Base-by-base conservation (phyloP, 176 grass and related monocot species). In the Otatea glauca region DNA sequence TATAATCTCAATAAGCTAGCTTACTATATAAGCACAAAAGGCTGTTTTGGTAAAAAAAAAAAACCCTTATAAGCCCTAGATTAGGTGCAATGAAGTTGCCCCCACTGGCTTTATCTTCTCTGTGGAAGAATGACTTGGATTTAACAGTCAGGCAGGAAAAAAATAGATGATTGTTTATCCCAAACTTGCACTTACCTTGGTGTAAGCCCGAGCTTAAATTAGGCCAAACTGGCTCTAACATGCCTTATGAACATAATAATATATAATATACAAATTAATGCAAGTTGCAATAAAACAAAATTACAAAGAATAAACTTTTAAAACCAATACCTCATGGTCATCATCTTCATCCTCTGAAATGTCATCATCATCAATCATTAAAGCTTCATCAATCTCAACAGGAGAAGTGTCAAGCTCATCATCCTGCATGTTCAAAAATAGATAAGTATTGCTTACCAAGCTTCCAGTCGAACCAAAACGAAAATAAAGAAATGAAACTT, bases 361-460 rank as follows among this genome's bases (percentile, higher is more conserved):
- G 81, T 94, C 95, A 88, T 93, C 95, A 18, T 94, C 95, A 9
- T 94, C 95, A 81, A 97, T 89, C 95, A 97, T 97, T 72, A 94
- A 75, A 86, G 88, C 62, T 42, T 94, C 94, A 87, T 93, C 95
- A 54, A 97, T 89, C 85, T 94, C 95, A 86, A 94, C 79, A 75
- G 87, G 95, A 91, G 92, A 97, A 62, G 88, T 81, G 48, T 93
- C 88, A 29, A 94, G 84, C 29, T 97, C 94, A 68, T 96, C 87
- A 60, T 89, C 95, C 70, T 91, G 60, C 75, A 84, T 27, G 45
- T 55, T 69, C 81, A 84, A 65, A 37, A 4, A 12, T 10, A 32
- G 39, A 61, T 54, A 65, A 7, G 42, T 60, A 50, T 55, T 83
- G 72, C 34, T 29, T 65, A 34, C 61, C 5, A 59, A 48, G 24